Evolutionary conservation across 164 flowering plant genomes (phyloP), one percentile per base, ranked within the genome.

Genomic region (Houttuynia cordata): DNA sequence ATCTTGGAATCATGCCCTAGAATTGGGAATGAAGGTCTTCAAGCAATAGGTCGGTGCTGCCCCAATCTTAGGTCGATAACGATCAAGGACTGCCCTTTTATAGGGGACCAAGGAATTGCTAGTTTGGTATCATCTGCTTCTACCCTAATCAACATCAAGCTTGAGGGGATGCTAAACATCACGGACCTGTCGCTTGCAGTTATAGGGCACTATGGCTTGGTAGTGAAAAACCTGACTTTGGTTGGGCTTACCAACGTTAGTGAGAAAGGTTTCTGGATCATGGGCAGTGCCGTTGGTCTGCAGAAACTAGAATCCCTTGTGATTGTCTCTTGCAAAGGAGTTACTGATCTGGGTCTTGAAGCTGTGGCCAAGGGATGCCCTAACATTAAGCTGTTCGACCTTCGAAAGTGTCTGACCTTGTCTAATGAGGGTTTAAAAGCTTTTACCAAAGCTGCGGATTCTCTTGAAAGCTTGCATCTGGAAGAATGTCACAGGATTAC

Each of bases 251-350:
- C 72, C 53, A 75, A 74, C 62, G 88, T 82, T 62, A 74, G 76
- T 57, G 89, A 88, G 71, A 79, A 73, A 67, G 96, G 96, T 14
- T 85, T 88, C 70, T 88, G 96, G 96, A 85, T 76, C 64, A 73
- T 88, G 86, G 86, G 90, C 37, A 86, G 75, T 65, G 83, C 78
- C 8, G 69, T 76, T 21, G 96, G 96, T 3, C 63, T 88, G 67
- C 84, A 81, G 67, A 79, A 80, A 62, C 64, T 88, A 67, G 75
- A 63, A 62, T 67, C 79, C 10, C 66, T 85, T 6, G 60, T 81
- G 7, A 58, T 88, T 53, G 22, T 53, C 24, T 53, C 85, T 1
- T 88, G 96, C 76, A 66, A 58, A 13, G 93, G 96, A 19, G 72
- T 83, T 0, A 84, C 91, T 10, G 90, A 88, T 68, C 17, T 68